Conservation (phyloP, 2,329 filamentous ascomycete genomes). For the Metarhizium album region DNA sequence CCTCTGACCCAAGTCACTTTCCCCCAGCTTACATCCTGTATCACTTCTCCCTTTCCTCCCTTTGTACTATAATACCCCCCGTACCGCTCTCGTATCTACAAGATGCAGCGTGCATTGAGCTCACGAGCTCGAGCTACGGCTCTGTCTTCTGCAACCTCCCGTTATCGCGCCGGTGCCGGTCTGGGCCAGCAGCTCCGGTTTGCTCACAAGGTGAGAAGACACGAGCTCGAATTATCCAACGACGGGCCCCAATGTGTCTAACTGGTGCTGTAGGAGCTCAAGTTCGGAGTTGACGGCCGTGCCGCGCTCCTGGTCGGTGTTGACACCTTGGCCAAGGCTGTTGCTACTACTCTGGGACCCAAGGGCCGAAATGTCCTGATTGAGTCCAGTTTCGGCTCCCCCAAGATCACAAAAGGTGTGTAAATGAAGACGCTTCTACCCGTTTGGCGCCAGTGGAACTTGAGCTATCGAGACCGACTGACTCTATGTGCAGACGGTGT, state of each 20-base stretch:
- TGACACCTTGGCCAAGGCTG: slow-evolving; percentile 91
- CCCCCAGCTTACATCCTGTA: slow-evolving; percentile 11
- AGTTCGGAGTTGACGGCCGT: slow-evolving; percentile 93
- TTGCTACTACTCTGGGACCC: slow-evolving; percentile 89
- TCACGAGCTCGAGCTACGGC: slow-evolving; percentile 70
- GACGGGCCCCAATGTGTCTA: not conserved
- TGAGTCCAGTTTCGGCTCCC: slow-evolving; percentile 95
- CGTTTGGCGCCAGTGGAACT: not conserved
- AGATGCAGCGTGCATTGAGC: slow-evolving; percentile 92
- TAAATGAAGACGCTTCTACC: not conserved
- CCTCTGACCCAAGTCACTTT: slow-evolving; percentile 5
- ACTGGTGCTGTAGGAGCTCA: slow-evolving; percentile 61
- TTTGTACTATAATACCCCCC: slow-evolving; percentile 15
- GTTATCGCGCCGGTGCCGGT: slow-evolving; percentile 52
- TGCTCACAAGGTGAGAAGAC: slow-evolving; percentile 74
- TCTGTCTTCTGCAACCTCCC: slow-evolving; percentile 58
- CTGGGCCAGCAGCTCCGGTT: slow-evolving; percentile 86
- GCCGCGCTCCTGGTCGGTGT: slow-evolving; percentile 85
- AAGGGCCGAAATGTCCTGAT: slow-evolving; percentile 98
- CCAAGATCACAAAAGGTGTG: slow-evolving; percentile 97
- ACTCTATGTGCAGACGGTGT: slow-evolving; percentile 62
- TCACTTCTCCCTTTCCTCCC: slow-evolving; percentile 13
- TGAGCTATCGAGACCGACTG: slow-evolving; percentile 8
- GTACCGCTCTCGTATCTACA: slow-evolving; percentile 28
- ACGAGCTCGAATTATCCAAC: not conserved